A percentile compares a stretch with the other conserved stretches of the same genome.
These are phyloP conservation scores for Boeremia lycopersici DNA, from an alignment of 2,329 filamentous ascomycete species.

Conservation along the genomic window DNA sequence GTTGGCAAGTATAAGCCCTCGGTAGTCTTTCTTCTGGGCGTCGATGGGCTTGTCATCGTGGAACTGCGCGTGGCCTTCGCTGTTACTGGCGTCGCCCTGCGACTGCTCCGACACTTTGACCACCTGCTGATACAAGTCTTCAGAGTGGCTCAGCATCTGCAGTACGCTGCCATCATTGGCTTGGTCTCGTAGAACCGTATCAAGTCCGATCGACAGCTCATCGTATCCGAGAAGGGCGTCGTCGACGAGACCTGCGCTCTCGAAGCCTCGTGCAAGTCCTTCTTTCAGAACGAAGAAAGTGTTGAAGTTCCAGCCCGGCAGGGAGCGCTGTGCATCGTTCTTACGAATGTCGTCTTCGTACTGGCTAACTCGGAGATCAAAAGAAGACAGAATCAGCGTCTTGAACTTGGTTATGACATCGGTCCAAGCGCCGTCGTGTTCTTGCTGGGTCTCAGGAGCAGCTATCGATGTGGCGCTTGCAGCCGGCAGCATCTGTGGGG, in stretches of 20 bases:
- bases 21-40: constrained; percentile 72
- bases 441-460: constrained; percentile 69
- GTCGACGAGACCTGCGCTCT: constrained; percentile 93
- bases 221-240: constrained; percentile 95
- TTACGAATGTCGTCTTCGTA: constrained; percentile 98
- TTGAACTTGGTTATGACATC: constrained; percentile 89
- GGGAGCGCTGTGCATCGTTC: constrained; percentile 81
- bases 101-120: constrained; percentile 27
- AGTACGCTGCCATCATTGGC: constrained; percentile 63
- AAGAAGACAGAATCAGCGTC: constrained; percentile 82
- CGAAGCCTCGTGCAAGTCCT: constrained; percentile 88
- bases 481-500: constrained; percentile 54
- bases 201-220: constrained; percentile 86
- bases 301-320: constrained; percentile 99
- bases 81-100: constrained; percentile 19
- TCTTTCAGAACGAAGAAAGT: constrained; percentile 99
- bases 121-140: constrained; percentile 68
- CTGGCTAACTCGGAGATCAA: constrained; percentile 86
- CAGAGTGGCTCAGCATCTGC: constrained; percentile 74
- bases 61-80: constrained; percentile 23
- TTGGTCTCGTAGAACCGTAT: constrained; percentile 80
- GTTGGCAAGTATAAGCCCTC: constrained; percentile 89
- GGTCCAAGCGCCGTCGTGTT: constrained; percentile 80
- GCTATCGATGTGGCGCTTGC: constrained; percentile 41
- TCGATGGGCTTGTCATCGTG: constrained; percentile 47